Evolutionary conservation across 257 asterid genomes (phyloP).

Genomic region (Nicotiana obtusifolia): DNA sequence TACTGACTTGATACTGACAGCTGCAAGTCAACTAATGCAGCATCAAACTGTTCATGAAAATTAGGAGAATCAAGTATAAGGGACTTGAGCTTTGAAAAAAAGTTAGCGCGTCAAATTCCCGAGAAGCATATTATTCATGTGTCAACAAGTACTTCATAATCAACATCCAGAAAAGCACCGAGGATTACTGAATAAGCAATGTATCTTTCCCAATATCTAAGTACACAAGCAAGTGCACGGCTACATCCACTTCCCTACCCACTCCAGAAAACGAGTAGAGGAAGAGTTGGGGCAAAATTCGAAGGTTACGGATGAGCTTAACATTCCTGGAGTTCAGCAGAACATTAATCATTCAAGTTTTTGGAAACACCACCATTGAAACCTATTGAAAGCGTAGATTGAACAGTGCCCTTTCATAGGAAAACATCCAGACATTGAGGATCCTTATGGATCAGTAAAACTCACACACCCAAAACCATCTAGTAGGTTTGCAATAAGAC

Average conservation of each 20-base stretch:
- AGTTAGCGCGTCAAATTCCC: background rate
- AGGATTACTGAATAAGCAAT: background rate
- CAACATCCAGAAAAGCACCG: constrained; percentile 1
- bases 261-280: background rate
- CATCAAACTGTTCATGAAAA: constrained; percentile 44
- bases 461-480: background rate
- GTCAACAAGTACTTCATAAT: background rate
- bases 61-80: background rate
- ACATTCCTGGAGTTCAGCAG: background rate
- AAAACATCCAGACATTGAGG: background rate
- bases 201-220: background rate
- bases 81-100: background rate
- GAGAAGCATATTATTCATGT: background rate
- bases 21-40: constrained; percentile 40
- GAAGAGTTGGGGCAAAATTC: background rate
- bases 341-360: background rate
- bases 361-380: background rate
- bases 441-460: background rate
- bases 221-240: background rate
- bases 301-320: background rate
- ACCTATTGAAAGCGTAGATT: background rate
- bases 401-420: background rate
- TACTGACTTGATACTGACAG: constrained; percentile 21
- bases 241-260: background rate
- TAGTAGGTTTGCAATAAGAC: background rate